Evolutionary conservation across 495 filamentous ascomycete species (phyloP), one percentile per base, ranked within the genome.

Genomic region (Hypoxylon subgilvum): DNA sequence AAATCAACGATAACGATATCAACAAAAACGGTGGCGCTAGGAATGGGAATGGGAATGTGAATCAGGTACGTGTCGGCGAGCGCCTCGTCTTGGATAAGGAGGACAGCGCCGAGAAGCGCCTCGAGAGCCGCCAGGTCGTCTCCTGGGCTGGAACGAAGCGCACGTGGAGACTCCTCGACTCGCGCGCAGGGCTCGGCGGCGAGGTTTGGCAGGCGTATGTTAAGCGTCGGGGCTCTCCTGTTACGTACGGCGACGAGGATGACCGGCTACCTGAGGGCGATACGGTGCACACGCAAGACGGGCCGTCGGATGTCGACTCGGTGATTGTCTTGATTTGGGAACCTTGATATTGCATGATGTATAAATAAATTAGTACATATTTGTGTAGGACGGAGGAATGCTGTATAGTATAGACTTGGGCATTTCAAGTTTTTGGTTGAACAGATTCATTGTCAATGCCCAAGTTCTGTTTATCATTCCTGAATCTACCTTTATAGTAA

Each of bases 141-240:
- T 62, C 42, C 27, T 63, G 64, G 55, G 66, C 60, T 4, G 72
- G 72, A 9, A 49, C 58, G 21, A 73, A 73, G 62, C 61, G 57
- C 41, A 67, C 64, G 13, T 77, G 72, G 72, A 22, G 63, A 23
- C 45, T 77, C n/a, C 27, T 76, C 3, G 72, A 70, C 17, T 35
- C 68, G 9, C 61, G 47, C 21, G 46, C 48, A 12, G 65, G 67
- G 25, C 40, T 59, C n/a, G 51, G 62, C 28, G 72, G 73, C 1
- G 63, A 51, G 30, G 69, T 77, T 7, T 72, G 68, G 67, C 75
- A 77, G 67, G 68, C 70, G 0, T 77, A 76, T 50, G 48, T 73
- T 17, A 74, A 72, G 49, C 59, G 66, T 10, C 51, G 52, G 21
- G 65, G 63, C 5, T 62, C 34, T 14, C 18, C 44, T 7, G 34